phyloP scores from a whole-genome alignment of 2,329 filamentous ascomycete genomes.

The Diaporthe sp. region DNA sequence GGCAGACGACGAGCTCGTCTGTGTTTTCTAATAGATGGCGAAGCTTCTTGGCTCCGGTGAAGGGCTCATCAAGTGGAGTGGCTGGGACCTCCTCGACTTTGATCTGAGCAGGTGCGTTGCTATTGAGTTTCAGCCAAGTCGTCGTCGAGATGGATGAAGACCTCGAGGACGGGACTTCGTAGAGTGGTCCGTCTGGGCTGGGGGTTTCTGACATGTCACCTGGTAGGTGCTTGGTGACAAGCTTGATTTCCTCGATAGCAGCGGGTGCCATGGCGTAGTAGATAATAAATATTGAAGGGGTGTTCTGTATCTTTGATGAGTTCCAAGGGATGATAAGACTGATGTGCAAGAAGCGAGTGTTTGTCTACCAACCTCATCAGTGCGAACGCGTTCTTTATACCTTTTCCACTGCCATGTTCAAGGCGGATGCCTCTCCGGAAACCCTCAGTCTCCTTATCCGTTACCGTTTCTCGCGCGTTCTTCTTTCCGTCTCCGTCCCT shows the following conservation, averaged over 20 bases:
- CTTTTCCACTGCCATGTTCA: background rate
- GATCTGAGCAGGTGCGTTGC: slow-evolving; percentile 31
- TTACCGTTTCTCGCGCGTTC: background rate
- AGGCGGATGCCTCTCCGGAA: background rate
- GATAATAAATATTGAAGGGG: background rate
- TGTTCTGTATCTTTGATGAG: background rate
- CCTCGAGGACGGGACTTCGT: background rate
- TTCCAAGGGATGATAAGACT: background rate
- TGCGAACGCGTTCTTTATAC: slow-evolving; percentile 7
- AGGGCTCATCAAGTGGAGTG: slow-evolving; percentile 28
- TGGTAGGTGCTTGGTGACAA: slow-evolving; percentile 26
- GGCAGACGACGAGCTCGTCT: slow-evolving; percentile 64
- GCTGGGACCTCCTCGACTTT: slow-evolving; percentile 8
- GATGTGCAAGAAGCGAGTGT: background rate
- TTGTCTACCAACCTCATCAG: background rate
- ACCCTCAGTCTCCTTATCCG: too few relatives aligned
- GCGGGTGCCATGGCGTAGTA: slow-evolving; percentile 17
- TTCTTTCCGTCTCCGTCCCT: background rate
- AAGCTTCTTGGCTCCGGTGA: slow-evolving; percentile 42
- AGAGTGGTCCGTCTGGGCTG: slow-evolving; percentile 37
- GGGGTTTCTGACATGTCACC: slow-evolving; percentile 36
- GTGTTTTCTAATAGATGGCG: slow-evolving; percentile 49
- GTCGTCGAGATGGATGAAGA: slow-evolving; percentile 25
- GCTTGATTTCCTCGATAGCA: slow-evolving; percentile 16
- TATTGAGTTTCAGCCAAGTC: slow-evolving; percentile 41